These are phyloP conservation scores for Cladophialophora immunda DNA, from an alignment of 2,329 filamentous ascomycete genomes.

Conservation along the genomic window DNA sequence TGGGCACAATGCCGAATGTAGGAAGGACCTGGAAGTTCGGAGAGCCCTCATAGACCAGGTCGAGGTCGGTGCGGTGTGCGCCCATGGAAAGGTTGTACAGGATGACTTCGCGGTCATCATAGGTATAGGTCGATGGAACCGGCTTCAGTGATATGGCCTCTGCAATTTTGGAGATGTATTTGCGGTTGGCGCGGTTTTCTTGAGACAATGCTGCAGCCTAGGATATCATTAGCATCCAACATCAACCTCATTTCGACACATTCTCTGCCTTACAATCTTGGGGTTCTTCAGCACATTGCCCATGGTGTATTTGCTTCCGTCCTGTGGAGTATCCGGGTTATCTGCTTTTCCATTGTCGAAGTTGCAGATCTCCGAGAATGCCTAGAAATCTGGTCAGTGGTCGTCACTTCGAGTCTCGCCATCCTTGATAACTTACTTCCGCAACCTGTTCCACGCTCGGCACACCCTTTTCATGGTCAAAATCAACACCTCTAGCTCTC, in stretches of 20 bases:
- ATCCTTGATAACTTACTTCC: slow-evolving; percentile 46
- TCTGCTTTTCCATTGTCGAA: slow-evolving; percentile 90
- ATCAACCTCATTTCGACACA: background rate
- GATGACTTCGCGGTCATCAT: slow-evolving; percentile 85
- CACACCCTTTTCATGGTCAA: slow-evolving; percentile 42
- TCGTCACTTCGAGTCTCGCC: slow-evolving; percentile 46
- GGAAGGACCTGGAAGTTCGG: slow-evolving; percentile 91
- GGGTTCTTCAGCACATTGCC: slow-evolving; percentile 84
- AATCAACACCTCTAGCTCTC: slow-evolving; percentile 48
- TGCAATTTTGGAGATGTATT: slow-evolving; percentile 79
- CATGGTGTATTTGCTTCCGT: slow-evolving; percentile 80
- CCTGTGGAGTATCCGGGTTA: slow-evolving; percentile 80
- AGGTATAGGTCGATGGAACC: slow-evolving; percentile 79
- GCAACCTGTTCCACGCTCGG: slow-evolving; percentile 42
- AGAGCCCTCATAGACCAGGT: slow-evolving; percentile 86
- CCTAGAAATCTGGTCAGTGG: slow-evolving; percentile 54
- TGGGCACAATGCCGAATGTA: slow-evolving; percentile 85
- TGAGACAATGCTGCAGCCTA: slow-evolving; percentile 41
- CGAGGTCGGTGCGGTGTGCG: slow-evolving; percentile 86
- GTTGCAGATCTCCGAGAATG: slow-evolving; percentile 80
- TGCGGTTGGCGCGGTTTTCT: slow-evolving; percentile 57
- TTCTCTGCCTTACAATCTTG: slow-evolving; percentile 50
- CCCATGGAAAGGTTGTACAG: slow-evolving; percentile 96
- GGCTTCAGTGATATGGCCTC: slow-evolving; percentile 74
- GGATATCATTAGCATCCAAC: background rate